Evolutionary conservation across 2,329 filamentous ascomycete species (phyloP), one percentile per base, ranked within the genome.

Genomic region (Teratosphaeria destructans): DNA sequence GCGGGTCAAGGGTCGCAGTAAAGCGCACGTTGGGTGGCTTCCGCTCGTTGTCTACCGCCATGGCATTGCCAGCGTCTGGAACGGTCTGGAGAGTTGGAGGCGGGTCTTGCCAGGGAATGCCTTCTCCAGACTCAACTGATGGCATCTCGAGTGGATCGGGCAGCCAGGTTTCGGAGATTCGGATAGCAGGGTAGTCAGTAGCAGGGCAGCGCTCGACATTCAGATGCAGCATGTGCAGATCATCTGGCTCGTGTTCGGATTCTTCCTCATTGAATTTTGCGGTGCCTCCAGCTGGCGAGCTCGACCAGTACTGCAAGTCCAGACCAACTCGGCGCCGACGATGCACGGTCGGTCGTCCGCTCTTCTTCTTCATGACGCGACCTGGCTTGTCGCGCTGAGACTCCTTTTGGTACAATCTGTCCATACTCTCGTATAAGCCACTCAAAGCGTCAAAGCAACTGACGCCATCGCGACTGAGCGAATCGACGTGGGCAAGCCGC

Each of bases 361-460:
- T 87, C 63, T 81, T 84, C 59, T 82, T 83, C 70, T 87, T 90
- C 72, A 90, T 81, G 54, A 84, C 85, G 56, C 81, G 75, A n/a
- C 79, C 75, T 52, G 79, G 56, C 43, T 60, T 63, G 8, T 65
- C 71, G 62, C 78, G 81, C 59, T 82, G 78, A 61, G 86, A 75
- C 69, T 94, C 89, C 78, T 88, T 87, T 54, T 83, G 78, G 67
- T 88, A 84, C n/a, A 95, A 75, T 65, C 80, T 85, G 61, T 81
- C 78, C 61, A 94, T 75, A 67, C 87, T 89, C 59, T 81, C 81
- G 71, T 87, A 89, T 5, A 95, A 78, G 3, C 88, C 88, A 3
- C 83, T 84, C 53, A 93, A 78, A 0, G 89, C 89, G 70, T 90
- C 87, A 70, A 89, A 88, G 71, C 89, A 89, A 66, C 89, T 89